Percentiles rank a stretch among this genome's conserved stretches.
These are phyloP conservation scores for Russula sp. DNA, from an alignment of 768 basidiomycete genomes.

Conservation along the genomic window DNA sequence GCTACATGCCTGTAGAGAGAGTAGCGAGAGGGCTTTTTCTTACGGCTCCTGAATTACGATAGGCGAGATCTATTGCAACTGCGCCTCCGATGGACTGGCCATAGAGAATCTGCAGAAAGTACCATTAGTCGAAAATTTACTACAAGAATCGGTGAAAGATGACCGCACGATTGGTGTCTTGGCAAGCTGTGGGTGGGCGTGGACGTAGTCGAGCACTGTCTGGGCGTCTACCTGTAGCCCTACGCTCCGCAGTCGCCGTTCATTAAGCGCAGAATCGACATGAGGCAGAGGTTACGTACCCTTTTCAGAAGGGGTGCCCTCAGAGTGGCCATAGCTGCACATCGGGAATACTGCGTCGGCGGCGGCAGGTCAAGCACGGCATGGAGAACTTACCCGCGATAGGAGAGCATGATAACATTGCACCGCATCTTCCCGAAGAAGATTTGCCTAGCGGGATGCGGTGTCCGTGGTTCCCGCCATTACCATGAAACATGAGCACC, in stretches of 20 bases:
- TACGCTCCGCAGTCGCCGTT: slow-evolving; percentile 33
- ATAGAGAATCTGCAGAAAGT: slow-evolving; percentile 58
- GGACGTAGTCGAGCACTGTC: slow-evolving; percentile 72
- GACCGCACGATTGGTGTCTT: slow-evolving; percentile 63
- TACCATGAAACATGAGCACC: slow-evolving; percentile 91
- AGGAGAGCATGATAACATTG: slow-evolving; percentile 93
- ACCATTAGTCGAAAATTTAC: not conserved
- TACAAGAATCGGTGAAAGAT: not conserved
- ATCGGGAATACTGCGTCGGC: not conserved
- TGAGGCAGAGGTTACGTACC: slow-evolving; percentile 43
- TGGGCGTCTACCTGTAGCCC: slow-evolving; percentile 84
- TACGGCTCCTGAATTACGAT: slow-evolving; percentile 68
- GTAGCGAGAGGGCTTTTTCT: slow-evolving; percentile 11
- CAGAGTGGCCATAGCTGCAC: slow-evolving; percentile 79
- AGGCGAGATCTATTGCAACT: slow-evolving; percentile 84
- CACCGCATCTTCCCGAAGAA: slow-evolving; percentile 83
- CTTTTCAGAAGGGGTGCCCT: slow-evolving; percentile 82
- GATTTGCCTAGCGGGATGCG: slow-evolving; percentile 81
- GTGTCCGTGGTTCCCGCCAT: slow-evolving; percentile 85
- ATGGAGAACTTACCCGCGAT: slow-evolving; percentile 65
- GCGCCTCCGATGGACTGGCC: slow-evolving; percentile 92
- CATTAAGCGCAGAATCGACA: not conserved
- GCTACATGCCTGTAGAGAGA: not conserved
- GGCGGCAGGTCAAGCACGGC: not conserved
- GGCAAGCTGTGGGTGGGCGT: slow-evolving; percentile 58